Evolutionary conservation across 2,329 filamentous ascomycete genomes (phyloP).

Genomic region (Exophiala viscosa): DNA sequence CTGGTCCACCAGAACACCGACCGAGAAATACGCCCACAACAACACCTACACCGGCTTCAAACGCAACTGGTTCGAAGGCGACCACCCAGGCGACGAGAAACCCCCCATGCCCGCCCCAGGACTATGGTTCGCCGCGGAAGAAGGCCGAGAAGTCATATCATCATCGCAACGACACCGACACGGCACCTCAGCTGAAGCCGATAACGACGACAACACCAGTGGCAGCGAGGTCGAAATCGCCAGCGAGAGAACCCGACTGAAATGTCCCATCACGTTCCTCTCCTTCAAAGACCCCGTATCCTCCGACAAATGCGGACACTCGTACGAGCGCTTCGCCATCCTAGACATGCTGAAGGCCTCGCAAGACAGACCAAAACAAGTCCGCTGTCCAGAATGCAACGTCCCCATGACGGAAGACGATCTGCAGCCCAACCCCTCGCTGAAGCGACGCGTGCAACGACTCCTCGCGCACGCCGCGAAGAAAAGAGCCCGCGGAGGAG

Average conservation of each 20-base stretch:
- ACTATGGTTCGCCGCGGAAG: slow-evolving; percentile 59
- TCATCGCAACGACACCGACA: slow-evolving; percentile 37
- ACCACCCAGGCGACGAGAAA: slow-evolving; percentile 51
- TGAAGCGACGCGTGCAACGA: slow-evolving; percentile 39
- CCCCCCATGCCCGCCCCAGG: slow-evolving; percentile 53
- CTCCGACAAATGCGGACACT: slow-evolving; percentile 48
- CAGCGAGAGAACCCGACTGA: slow-evolving; percentile 43
- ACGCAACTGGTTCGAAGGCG: slow-evolving; percentile 58
- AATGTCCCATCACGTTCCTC: slow-evolving; percentile 48
- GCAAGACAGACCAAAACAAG: slow-evolving; percentile 6
- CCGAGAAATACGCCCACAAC: slow-evolving; percentile 53
- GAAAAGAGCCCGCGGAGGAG: slow-evolving; percentile 24
- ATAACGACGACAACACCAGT: slow-evolving; percentile 2
- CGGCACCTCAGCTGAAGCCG: slow-evolving; percentile 26
- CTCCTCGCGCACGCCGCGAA: slow-evolving; percentile 24
- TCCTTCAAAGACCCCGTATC: slow-evolving; percentile 46
- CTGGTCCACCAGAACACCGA: slow-evolving; percentile 28
- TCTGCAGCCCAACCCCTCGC: slow-evolving; percentile 39
- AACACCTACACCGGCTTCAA: slow-evolving; percentile 62
- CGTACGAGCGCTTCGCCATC: slow-evolving; percentile 48
- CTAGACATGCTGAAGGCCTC: slow-evolving; percentile 41
- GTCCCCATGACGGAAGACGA: slow-evolving; percentile 36
- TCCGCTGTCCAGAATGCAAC: slow-evolving; percentile 42
- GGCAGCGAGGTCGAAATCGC: slow-evolving; percentile 46
- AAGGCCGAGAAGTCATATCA: slow-evolving; percentile 31